phyloP scores from a whole-genome alignment of 2,329 filamentous ascomycete genomes.

The Stagonosporopsis vannaccii region DNA sequence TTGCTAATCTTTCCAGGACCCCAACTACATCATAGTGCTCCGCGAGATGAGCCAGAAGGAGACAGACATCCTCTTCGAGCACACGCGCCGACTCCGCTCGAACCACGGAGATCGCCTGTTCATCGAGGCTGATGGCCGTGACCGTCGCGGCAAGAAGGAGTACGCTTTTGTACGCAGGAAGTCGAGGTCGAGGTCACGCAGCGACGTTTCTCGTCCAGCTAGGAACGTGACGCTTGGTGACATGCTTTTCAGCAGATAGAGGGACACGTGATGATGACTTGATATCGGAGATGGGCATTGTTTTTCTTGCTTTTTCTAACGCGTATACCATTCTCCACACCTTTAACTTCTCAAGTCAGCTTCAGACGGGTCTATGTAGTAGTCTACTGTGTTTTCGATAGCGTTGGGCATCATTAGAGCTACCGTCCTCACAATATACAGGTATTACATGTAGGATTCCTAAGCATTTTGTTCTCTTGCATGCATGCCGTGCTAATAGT shows the following conservation, averaged over 20 bases:
- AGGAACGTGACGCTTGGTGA: conserved; percentile 44
- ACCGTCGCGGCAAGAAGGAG: conserved; percentile 49
- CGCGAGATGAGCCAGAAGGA: conserved; percentile 58
- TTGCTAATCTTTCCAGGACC: conserved; percentile 39
- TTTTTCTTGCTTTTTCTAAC: neutral
- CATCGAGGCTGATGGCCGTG: conserved; percentile 51
- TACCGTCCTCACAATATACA: conserved; percentile 3
- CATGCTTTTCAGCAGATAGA: conserved; percentile 39
- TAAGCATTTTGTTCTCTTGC: neutral
- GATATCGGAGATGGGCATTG: neutral
- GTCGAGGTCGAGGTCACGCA: conserved; percentile 40
- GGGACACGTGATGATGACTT: neutral
- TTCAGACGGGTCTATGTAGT: neutral
- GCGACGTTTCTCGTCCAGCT: conserved; percentile 39
- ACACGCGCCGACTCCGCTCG: conserved; percentile 55
- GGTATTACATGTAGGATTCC: conserved; percentile 1
- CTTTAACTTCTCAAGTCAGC: neutral
- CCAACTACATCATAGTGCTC: conserved; percentile 59
- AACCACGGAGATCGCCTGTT: conserved; percentile 44
- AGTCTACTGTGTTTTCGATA: neutral
- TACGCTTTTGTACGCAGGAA: conserved; percentile 55
- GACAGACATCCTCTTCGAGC: conserved; percentile 60
- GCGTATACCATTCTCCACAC: conserved; percentile 18
- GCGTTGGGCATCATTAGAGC: neutral
- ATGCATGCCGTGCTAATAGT: conserved; percentile 7